phyloP scores from a whole-genome alignment of 257 asterid genomes.

The Leptodermis oblonga region DNA sequence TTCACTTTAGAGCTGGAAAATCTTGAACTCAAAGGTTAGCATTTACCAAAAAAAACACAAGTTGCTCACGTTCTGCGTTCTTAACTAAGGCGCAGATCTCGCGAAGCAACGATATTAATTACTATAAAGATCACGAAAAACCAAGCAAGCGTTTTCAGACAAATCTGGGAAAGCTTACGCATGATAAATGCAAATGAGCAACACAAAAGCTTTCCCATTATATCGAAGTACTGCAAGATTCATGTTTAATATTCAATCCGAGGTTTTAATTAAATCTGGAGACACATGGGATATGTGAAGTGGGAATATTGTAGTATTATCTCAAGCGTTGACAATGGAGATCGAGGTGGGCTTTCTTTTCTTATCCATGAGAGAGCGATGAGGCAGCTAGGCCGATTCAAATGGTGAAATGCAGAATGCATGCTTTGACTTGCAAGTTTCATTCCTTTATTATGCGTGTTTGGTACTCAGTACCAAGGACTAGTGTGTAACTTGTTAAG shows the following conservation, averaged over 20 bases:
- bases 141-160: neutral
- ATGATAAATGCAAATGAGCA: neutral
- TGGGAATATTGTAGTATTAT: neutral
- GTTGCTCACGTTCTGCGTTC: slow-evolving; percentile 11
- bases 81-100: slow-evolving; percentile 19
- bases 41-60: too few species aligned
- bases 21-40: slow-evolving; percentile 23
- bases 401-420: too few species aligned
- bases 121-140: slow-evolving; percentile 13
- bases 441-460: too few species aligned
- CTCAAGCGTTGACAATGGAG: slow-evolving; percentile 23
- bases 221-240: neutral
- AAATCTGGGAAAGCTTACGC: neutral
- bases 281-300: slow-evolving; percentile 7
- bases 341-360: too few species aligned
- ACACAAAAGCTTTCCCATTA: neutral
- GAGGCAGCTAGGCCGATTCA: too few species aligned
- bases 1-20: slow-evolving; percentile 31
- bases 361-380: too few species aligned
- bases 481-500: too few species aligned
- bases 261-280: neutral
- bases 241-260: neutral
- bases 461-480: too few species aligned
- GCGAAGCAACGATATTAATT: slow-evolving; percentile 22
- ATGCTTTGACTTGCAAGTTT: too few species aligned